These are phyloP conservation scores for Cystobasidium sp. DNA, from an alignment of 1,284 basidiomycete genomes.

Conservation along the genomic window DNA sequence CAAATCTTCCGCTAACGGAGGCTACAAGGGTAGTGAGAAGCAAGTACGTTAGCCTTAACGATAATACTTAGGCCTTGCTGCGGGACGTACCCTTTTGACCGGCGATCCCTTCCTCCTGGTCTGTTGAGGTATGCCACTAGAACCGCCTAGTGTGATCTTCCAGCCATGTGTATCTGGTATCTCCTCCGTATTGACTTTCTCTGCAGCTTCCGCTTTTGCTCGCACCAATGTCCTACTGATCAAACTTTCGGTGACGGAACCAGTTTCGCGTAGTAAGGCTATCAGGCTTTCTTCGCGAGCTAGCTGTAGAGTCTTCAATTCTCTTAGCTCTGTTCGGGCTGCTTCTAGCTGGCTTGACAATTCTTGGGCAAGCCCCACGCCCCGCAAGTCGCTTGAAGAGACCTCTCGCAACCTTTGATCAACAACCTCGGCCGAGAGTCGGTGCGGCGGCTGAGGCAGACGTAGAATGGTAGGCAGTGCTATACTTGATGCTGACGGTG, in stretches of 20 bases:
- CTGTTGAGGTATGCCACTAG: neutral
- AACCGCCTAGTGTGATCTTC: neutral
- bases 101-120: neutral
- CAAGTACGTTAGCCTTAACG: neutral
- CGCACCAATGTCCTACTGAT: conserved; percentile 27
- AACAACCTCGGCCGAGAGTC: neutral
- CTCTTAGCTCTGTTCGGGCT: neutral
- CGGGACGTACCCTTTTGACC: neutral
- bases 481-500: neutral
- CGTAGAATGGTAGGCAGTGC: neutral
- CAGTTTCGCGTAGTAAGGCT: conserved; percentile 14
- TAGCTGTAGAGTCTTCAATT: neutral
- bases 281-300: conserved; percentile 13
- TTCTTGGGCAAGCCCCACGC: conserved; percentile 15
- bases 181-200: neutral
- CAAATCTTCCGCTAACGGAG: conserved; percentile 28
- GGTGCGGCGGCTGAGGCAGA: conserved; percentile 25
- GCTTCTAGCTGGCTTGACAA: conserved; percentile 25
- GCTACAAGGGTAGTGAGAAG: conserved; percentile 3
- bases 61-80: neutral
- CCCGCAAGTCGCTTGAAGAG: conserved; percentile 1
- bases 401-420: neutral
- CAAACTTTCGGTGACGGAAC: conserved; percentile 17
- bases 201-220: conserved; percentile 32
- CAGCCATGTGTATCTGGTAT: neutral